Conservation (phyloP, 257 asterid genomes). For the Anisodus acutangulus region DNA sequence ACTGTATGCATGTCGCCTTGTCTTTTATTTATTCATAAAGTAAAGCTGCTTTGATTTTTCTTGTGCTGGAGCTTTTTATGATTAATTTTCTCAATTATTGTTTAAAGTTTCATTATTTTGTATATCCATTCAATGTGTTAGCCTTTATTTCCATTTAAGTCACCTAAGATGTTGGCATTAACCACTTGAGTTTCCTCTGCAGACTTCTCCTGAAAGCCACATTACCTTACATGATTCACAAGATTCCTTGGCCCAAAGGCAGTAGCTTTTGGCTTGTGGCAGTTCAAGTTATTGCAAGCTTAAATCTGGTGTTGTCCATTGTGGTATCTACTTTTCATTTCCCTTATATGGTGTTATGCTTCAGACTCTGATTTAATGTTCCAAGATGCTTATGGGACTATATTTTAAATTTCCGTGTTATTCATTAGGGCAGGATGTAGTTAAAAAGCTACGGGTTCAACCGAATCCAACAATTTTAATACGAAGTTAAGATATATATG, state of each 20-base stretch:
- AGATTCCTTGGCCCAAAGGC: conserved; percentile 70
- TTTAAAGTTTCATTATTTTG: background rate
- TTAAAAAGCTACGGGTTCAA: background rate
- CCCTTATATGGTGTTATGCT: background rate
- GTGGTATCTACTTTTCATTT: conserved; percentile 53
- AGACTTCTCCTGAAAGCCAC: conserved; percentile 68
- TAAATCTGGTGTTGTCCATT: conserved; percentile 70
- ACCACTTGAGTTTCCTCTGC: conserved; percentile 32
- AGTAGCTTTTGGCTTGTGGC: conserved; percentile 81
- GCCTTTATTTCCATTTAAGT: background rate
- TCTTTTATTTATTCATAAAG: background rate
- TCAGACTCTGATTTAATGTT: conserved; percentile 14
- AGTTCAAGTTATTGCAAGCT: conserved; percentile 79
- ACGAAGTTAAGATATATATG: no score
- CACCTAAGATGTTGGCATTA: background rate
- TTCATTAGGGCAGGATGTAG: conserved; percentile 10
- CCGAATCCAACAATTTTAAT: background rate
- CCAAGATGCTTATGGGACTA: background rate
- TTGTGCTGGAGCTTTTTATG: background rate
- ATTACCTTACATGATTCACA: conserved; percentile 65
- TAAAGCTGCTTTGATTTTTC: background rate
- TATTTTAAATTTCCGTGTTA: background rate
- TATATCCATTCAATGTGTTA: background rate
- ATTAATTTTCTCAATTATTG: background rate
- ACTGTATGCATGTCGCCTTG: background rate